phyloP scores from a whole-genome alignment of 1,284 basidiomycete species.

The Cutaneotrichosporon cavernicola region DNA sequence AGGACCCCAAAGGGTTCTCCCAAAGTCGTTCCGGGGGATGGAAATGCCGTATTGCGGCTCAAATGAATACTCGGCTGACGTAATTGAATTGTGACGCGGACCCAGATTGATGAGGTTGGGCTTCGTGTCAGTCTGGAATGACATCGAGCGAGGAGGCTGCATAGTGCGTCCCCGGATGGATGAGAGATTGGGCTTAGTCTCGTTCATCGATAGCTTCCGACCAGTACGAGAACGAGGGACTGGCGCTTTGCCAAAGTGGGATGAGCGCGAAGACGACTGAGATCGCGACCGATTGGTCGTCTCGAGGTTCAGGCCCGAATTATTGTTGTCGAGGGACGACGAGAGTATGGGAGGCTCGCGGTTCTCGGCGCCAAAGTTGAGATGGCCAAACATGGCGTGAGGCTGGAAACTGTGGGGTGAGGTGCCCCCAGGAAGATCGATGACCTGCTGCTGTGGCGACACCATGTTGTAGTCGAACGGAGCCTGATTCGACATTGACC shows the following conservation, averaged over 20 bases:
- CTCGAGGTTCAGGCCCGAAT: conserved; percentile 4
- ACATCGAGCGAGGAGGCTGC: conserved; percentile 26
- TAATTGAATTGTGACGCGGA: conserved; percentile 23
- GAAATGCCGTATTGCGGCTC: conserved; percentile 32
- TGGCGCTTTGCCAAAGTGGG: conserved; percentile 40
- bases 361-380: conserved; percentile 41
- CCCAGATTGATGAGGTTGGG: conserved; percentile 17
- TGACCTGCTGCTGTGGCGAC: conserved; percentile 29
- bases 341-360: conserved; percentile 38
- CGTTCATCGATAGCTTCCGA: conserved; percentile 45
- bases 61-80: conserved; percentile 17
- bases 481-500: conserved; percentile 15
- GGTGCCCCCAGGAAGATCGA: conserved; percentile 19
- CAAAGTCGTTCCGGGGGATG: conserved; percentile 30
- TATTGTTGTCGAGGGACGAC: conserved; percentile 12
- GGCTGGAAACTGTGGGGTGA: conserved; percentile 36
- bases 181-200: conserved; percentile 31
- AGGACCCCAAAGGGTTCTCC: conserved; percentile 20
- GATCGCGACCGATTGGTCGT: conserved; percentile 36
- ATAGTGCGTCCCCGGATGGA: conserved; percentile 19
- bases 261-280: conserved; percentile 36
- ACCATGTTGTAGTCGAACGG: conserved; percentile 41
- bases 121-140: conserved; percentile 26
- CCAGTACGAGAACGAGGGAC: conserved; percentile 28
- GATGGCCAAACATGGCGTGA: conserved; percentile 33